Base-by-base conservation (phyloP, 306 rosid genomes). In the Trifolium repens region DNA sequence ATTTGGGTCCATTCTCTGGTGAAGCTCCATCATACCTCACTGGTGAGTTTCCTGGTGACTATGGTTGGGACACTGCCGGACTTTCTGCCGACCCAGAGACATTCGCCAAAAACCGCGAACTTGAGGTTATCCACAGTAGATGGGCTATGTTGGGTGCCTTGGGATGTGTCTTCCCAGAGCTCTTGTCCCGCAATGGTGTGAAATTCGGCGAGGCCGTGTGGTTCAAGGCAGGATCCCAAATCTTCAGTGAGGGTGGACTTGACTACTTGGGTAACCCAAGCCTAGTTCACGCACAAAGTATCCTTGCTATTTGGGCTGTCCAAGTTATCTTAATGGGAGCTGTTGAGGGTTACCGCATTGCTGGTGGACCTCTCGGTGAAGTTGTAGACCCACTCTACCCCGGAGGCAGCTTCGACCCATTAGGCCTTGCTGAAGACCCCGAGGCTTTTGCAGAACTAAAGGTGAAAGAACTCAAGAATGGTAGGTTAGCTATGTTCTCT, bases 201-300 rank as follows among this genome's bases (percentile, higher is more conserved):
- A 53, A 53, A 53, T 53, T 53, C 0, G 59, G 59, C 0, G 59
- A 53, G 59, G 59, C 59, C 0, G 59, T 53, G 27, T 53, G 59
- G 59, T 53, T 53, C 27, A 53, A 53, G 27, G 59, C 59, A 8
- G 59, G 59, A 53, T 53, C 59, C 4, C 59, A 53, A 17, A 53
- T 53, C 60, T 54, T 54, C 11, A 54, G 60, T 17, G 60, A 54
- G 14, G 60, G 30, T 17, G 60, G 60, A 54, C 60, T 54, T 8
- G 60, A 54, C 60, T 54, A 54, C 60, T 54, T 54, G 30, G 60
- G 60, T 19, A 54, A 54, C 60, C 30, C 60, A 8, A 54, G 60
- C 30, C 30, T 54, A 17, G 60, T 54, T 30, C 60, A 54, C 0
- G 60, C 60, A 17, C 60, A 54, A 10, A 54, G 60, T 12, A 54